phyloP scores from a whole-genome alignment of 352 stramenopile species.

The Phytophthora megakarya region DNA sequence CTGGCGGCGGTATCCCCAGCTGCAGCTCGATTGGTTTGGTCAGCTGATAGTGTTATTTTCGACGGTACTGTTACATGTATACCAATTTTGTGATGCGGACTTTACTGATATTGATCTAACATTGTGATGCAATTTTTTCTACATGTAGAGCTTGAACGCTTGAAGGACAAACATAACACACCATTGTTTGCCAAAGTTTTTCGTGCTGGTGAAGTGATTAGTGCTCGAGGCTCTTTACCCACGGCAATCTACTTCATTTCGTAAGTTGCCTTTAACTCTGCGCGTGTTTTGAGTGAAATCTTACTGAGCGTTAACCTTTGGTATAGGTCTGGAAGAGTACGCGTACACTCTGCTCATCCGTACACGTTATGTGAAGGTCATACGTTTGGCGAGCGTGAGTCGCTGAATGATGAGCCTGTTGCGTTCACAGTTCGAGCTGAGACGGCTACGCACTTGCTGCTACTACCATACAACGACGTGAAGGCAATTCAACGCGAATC shows the following conservation, averaged over 20 bases:
- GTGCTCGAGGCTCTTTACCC: slow-evolving; percentile 63
- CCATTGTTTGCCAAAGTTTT: slow-evolving; percentile 79
- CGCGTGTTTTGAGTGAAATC: not conserved
- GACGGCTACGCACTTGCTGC: slow-evolving; percentile 62
- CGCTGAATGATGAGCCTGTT: slow-evolving; percentile 73
- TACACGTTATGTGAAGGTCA: slow-evolving; percentile 56
- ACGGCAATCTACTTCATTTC: slow-evolving; percentile 83
- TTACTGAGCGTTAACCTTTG: slow-evolving; percentile 7
- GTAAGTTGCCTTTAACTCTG: slow-evolving; percentile 37
- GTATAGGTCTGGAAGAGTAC: slow-evolving; percentile 61
- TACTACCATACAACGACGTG: slow-evolving; percentile 68
- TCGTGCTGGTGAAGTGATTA: slow-evolving; percentile 62
- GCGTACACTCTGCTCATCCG: slow-evolving; percentile 67
- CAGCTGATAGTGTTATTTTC: slow-evolving; percentile 53
- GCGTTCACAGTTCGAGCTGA: slow-evolving; percentile 67
- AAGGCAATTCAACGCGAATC: slow-evolving; percentile 54
- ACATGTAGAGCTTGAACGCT: slow-evolving; percentile 39
- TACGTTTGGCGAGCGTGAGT: slow-evolving; percentile 70
- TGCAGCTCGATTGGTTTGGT: slow-evolving; percentile 64
- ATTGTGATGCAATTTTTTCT: not conserved
- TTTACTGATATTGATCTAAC: not conserved
- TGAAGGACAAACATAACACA: slow-evolving; percentile 70
- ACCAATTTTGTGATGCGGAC: too few relatives aligned
- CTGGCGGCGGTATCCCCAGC: slow-evolving; percentile 65
- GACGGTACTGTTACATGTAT: too few relatives aligned